Conservation (phyloP, 169 alveolate genomes). For the Perkinsus olseni region DNA sequence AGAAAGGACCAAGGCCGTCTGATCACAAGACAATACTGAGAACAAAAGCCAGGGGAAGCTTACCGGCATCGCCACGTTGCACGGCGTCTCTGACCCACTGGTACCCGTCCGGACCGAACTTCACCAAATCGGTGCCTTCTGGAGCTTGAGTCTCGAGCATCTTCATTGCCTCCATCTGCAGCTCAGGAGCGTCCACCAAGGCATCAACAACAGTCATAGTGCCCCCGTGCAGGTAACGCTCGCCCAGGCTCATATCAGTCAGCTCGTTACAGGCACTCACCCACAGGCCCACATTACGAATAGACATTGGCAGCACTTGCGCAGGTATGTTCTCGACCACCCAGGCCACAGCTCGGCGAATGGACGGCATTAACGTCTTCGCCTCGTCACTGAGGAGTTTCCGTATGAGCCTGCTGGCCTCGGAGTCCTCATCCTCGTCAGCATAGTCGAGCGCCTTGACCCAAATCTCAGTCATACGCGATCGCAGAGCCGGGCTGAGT, state of each 20-base stretch:
- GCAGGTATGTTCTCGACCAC: not conserved
- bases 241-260: not conserved
- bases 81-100: not conserved
- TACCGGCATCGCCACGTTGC: not conserved
- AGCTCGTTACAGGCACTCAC: not conserved
- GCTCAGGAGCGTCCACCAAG: not conserved
- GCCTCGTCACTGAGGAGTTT: not conserved
- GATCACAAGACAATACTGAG: not conserved
- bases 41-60: not conserved
- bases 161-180: not conserved
- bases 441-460: conserved; percentile 43
- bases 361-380: not conserved
- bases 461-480: conserved; percentile 95
- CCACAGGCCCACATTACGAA: not conserved
- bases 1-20: not conserved
- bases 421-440: not conserved
- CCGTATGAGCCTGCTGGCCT: not conserved
- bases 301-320: not conserved
- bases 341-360: not conserved
- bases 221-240: not conserved
- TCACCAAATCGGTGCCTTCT: not conserved
- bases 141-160: not conserved
- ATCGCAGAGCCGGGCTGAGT: conserved; percentile 95
- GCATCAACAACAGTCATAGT: not conserved
- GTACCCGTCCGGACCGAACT: not conserved